Evolutionary conservation across 2,329 filamentous ascomycete genomes (phyloP), one percentile per base, ranked within the genome.

Genomic region (Aspergillus novoparasiticus): DNA sequence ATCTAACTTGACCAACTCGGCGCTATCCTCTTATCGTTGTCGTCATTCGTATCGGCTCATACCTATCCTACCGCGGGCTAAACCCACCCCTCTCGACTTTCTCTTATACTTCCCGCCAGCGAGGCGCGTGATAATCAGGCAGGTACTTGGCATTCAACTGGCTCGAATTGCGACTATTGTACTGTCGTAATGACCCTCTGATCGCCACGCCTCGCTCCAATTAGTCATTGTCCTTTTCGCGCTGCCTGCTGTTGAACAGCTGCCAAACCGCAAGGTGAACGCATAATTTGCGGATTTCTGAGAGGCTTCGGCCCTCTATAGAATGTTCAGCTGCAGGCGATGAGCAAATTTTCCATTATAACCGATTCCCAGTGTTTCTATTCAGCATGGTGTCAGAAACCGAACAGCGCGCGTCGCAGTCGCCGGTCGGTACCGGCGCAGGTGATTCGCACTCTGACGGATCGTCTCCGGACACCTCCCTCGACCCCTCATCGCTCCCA

Each of bases 401-500:
- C 36, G 63, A 64, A 32, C 62, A 51, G 28, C 32, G 26, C 14
- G 12, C 57, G 48, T 45, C 60, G 55, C 61, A 63, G 59, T 57
- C 57, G 34, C 55, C 60, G 23, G 45, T 56, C 32, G 28, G 57
- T 21, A 53, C 66, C 14, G 32, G 28, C 23, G 50, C 63, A 43
- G 64, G 63, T 26, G 64, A 65, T 19, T 66, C 63, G 26, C 60
- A 58, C 19, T 63, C 59, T 41, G 64, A 67, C 57, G 60, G 21
- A 34, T 32, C n/a, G 9, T 36, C 59, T 16, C 64, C 68, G 16
- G 64, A 69, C n/a, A 21, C 59, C 6, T 59, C 68, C 11, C 68
- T 73, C 12, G 77, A 77, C 54, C 65, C 77, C 12, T 69, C 71
- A 54, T 84, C 83, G 36, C 79, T 90, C 10, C 82, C 83, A 2